phyloP scores from a whole-genome alignment of 495 filamentous ascomycete genomes.

The Penicillium flavigenum region DNA sequence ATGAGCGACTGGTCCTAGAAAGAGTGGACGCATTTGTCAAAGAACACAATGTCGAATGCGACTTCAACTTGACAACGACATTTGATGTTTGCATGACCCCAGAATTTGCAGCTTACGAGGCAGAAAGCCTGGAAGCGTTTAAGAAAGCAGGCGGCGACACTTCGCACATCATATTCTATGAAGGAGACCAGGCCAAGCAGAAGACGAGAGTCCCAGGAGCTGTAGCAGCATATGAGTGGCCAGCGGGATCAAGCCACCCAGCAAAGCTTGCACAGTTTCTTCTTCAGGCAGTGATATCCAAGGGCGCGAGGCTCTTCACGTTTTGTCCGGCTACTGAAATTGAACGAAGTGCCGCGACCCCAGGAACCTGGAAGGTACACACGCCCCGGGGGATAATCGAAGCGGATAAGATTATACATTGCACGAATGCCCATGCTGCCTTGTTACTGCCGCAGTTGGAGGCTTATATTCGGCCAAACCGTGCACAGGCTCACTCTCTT shows the following conservation, averaged over 20 bases:
- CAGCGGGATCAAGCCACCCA: constrained; percentile 34
- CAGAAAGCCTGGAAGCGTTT: constrained; percentile 28
- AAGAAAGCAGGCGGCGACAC: constrained; percentile 28
- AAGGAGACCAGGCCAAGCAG: constrained; percentile 23
- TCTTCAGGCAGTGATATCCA: constrained; percentile 21
- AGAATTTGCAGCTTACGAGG: constrained; percentile 30
- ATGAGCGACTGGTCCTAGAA: constrained; percentile 30
- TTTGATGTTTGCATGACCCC: constrained; percentile 37
- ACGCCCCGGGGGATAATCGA: constrained; percentile 23
- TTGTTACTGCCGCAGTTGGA: constrained; percentile 28
- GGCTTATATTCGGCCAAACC: constrained; percentile 27
- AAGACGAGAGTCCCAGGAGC: constrained; percentile 27
- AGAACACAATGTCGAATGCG: constrained; percentile 30
- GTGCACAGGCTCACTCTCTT: constrained; percentile 33
- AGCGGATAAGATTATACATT: constrained; percentile 31
- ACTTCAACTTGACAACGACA: constrained; percentile 32
- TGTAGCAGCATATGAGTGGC: constrained; percentile 36
- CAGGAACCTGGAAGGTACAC: constrained; percentile 24
- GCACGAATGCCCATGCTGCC: constrained; percentile 36
- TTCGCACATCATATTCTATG: constrained; percentile 28
- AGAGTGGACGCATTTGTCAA: constrained; percentile 29
- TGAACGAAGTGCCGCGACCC: constrained; percentile 1
- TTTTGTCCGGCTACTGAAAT: constrained; percentile 30
- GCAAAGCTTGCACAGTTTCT: constrained; percentile 35
- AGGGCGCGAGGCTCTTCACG: constrained; percentile 27